phyloP scores from a whole-genome alignment of 1,139 yeast genomes.

The Kodamaea ohmeri region DNA sequence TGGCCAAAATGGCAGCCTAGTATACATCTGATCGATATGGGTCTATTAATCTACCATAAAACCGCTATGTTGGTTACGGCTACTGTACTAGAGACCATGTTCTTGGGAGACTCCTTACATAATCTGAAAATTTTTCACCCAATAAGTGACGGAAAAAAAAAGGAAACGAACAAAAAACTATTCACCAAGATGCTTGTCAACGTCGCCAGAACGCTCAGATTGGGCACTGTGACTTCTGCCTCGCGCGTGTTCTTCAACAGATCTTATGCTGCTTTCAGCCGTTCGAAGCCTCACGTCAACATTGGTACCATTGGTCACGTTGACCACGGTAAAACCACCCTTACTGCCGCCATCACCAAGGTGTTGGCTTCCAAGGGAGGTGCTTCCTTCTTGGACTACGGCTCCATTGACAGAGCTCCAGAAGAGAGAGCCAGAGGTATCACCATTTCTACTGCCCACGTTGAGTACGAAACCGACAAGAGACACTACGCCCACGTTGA shows the following conservation, averaged over 20 bases:
- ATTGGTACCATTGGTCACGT: constrained; percentile 93
- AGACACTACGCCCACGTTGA: constrained; percentile 35
- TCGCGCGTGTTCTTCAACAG: constrained; percentile 37
- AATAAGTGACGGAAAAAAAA: constrained; percentile 5
- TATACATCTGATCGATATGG: too few relatives aligned
- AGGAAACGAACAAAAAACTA: neutral
- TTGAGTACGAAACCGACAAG: constrained; percentile 60
- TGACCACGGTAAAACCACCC: constrained; percentile 97
- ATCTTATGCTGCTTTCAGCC: constrained; percentile 69
- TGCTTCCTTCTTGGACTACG: constrained; percentile 89
- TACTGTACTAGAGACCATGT: too few relatives aligned
- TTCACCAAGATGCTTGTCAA: constrained; percentile 19
- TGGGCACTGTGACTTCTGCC: constrained; percentile 17
- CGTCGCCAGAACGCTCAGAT: constrained; percentile 21
- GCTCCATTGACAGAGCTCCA: constrained; percentile 95
- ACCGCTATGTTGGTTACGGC: too few relatives aligned
- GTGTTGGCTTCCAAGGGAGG: constrained; percentile 86
- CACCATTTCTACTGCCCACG: constrained; percentile 96
- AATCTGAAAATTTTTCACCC: constrained; percentile 8
- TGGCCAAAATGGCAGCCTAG: too few relatives aligned
- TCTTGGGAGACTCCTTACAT: constrained; percentile 1
- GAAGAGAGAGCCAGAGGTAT: constrained; percentile 99
- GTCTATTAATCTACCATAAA: too few relatives aligned
- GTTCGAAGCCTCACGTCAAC: constrained; percentile 94
- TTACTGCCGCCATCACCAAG: constrained; percentile 98